Conservation (phyloP, 2,329 filamentous ascomycete genomes). For the Drechslera avenae region DNA sequence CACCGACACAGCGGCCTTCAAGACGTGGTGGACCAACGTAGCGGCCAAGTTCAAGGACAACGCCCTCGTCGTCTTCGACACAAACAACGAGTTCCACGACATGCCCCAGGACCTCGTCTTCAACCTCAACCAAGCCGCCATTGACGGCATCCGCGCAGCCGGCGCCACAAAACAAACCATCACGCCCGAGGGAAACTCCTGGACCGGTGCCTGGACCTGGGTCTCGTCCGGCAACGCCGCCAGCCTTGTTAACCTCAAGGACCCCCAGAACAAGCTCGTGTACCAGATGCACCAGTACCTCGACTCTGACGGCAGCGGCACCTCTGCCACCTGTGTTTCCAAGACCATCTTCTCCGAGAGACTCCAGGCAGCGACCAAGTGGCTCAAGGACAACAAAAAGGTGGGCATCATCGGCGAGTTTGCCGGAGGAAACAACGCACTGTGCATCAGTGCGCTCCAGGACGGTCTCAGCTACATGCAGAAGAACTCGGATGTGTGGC, state of each 20-base stretch:
- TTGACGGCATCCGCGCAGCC: constrained; percentile 53
- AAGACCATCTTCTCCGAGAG: constrained; percentile 61
- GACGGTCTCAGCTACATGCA: constrained; percentile 57
- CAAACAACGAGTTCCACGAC: constrained; percentile 56
- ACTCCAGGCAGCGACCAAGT: constrained; percentile 57
- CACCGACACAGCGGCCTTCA: constrained; percentile 49
- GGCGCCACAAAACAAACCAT: constrained; percentile 60
- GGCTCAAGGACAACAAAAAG: constrained; percentile 61
- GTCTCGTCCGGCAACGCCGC: constrained; percentile 53
- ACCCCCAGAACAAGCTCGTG: constrained; percentile 60
- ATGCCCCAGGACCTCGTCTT: constrained; percentile 53
- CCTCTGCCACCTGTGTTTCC: constrained; percentile 56
- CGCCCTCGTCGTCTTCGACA: constrained; percentile 53
- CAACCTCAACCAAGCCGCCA: constrained; percentile 54
- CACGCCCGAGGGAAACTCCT: constrained; percentile 64
- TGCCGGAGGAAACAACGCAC: constrained; percentile 57
- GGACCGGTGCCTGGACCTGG: constrained; percentile 57
- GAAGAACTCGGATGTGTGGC: constrained; percentile 60
- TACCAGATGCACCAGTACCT: constrained; percentile 69
- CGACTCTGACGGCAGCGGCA: constrained; percentile 61
- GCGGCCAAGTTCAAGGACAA: constrained; percentile 50
- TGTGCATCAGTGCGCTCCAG: constrained; percentile 57
- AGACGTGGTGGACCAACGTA: constrained; percentile 52
- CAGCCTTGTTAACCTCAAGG: constrained; percentile 55
- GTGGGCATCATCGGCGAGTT: constrained; percentile 61